A percentile compares a stretch with the other conserved stretches of the same genome.
Conservation (phyloP, 2,329 filamentous ascomycete genomes). For the Ramularia collo-cygni region DNA sequence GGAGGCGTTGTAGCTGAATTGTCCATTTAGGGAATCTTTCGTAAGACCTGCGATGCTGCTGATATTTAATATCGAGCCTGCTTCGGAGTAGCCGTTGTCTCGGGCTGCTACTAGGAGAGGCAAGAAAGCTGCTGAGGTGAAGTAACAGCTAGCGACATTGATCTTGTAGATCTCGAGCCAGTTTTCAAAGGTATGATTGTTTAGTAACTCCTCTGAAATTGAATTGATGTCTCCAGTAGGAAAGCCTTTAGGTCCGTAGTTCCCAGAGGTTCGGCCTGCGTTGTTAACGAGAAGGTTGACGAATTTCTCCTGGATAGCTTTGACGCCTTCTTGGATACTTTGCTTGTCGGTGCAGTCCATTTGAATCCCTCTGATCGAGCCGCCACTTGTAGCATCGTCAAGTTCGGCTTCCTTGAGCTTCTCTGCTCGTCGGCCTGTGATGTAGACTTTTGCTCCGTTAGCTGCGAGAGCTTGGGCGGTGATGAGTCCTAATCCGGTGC, state of each 20-base stretch:
- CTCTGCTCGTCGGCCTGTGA: slow-evolving; percentile 41
- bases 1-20: slow-evolving; percentile 43
- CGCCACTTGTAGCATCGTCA: slow-evolving; percentile 54
- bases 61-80: slow-evolving; percentile 41
- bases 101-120: slow-evolving; percentile 38
- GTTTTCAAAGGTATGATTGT: slow-evolving; percentile 34
- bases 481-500: slow-evolving; percentile 43
- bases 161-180: slow-evolving; percentile 40
- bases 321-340: slow-evolving; percentile 23
- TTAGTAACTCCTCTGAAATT: slow-evolving; percentile 50
- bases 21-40: slow-evolving; percentile 38
- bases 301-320: slow-evolving; percentile 26
- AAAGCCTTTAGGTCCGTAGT: slow-evolving; percentile 21
- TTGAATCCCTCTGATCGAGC: slow-evolving; percentile 41
- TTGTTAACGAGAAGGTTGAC: slow-evolving; percentile 31
- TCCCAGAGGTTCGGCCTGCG: slow-evolving; percentile 23
- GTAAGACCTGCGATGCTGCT: slow-evolving; percentile 39
- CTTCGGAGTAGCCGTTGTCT: slow-evolving; percentile 34
- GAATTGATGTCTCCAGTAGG: slow-evolving; percentile 39
- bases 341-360: slow-evolving; percentile 30
- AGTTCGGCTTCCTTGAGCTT: slow-evolving; percentile 37
- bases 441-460: slow-evolving; percentile 45
- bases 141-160: slow-evolving; percentile 40
- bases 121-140: slow-evolving; percentile 41
- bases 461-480: slow-evolving; percentile 41